phyloP scores from a whole-genome alignment of 257 asterid genomes.

The Nicotiana undulata region DNA sequence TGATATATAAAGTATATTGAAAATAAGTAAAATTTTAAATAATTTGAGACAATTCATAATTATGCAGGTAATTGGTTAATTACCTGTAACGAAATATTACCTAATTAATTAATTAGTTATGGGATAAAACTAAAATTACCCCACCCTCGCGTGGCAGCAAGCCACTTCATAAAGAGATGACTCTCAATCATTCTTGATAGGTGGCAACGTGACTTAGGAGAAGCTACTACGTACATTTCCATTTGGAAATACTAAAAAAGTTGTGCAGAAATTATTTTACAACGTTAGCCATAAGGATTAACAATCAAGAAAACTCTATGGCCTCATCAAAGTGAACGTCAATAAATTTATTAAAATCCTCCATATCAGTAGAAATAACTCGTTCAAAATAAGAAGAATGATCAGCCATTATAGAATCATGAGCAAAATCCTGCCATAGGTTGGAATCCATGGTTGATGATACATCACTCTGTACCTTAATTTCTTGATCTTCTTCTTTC shows the following conservation, averaged over 20 bases:
- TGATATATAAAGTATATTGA: too few species aligned
- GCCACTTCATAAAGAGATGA: too few species aligned
- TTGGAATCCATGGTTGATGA: constrained; percentile 27
- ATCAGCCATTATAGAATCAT: neutral
- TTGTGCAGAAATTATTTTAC: neutral
- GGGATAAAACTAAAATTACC: too few species aligned
- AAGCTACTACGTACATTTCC: too few species aligned
- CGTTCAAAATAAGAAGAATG: neutral
- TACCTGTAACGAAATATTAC: too few species aligned
- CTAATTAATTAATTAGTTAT: too few species aligned
- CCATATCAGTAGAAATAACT: neutral
- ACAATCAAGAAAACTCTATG: neutral
- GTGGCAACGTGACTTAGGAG: too few species aligned
- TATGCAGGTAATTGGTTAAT: too few species aligned
- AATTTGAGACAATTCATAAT: too few species aligned
- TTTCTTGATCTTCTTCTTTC: constrained; percentile 7
- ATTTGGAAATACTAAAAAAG: neutral
- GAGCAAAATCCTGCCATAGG: constrained; percentile 27
- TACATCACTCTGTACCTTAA: constrained; percentile 5
- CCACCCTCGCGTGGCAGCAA: too few species aligned
- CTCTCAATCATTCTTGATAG: too few species aligned
- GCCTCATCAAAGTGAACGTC: constrained; percentile 10
- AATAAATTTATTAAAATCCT: neutral
- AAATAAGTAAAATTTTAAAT: too few species aligned
- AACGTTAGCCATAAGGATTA: neutral